phyloP scores from a whole-genome alignment of 2,329 filamentous ascomycete species.

The Nigrospora sphaerica region DNA sequence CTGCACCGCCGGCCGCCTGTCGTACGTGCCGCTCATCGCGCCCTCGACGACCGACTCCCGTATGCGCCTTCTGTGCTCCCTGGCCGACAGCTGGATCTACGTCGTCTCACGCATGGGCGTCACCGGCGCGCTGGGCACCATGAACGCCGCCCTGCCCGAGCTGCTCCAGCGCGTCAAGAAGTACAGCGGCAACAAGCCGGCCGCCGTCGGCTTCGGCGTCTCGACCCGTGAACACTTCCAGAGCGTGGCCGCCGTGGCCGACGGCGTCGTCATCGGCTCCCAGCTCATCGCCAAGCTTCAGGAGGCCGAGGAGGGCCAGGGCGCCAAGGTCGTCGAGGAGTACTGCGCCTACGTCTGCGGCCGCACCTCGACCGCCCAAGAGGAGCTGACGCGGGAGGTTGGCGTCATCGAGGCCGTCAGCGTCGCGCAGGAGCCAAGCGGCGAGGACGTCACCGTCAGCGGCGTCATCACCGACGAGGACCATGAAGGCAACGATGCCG shows the following conservation, averaged over 20 bases:
- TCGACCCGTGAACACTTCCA: slow-evolving; percentile 92
- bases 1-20: slow-evolving; percentile 74
- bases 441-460: slow-evolving; percentile 57
- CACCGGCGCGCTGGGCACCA: slow-evolving; percentile 77
- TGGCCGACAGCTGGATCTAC: slow-evolving; percentile 98
- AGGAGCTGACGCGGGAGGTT: slow-evolving; percentile 53
- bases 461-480: slow-evolving; percentile 51
- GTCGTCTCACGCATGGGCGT: slow-evolving; percentile 97
- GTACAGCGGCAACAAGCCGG: slow-evolving; percentile 84
- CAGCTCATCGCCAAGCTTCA: slow-evolving; percentile 83
- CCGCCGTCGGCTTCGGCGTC: slow-evolving; percentile 91
- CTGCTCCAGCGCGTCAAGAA: slow-evolving; percentile 81
- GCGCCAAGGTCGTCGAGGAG: slow-evolving; percentile 69
- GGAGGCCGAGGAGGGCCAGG: slow-evolving; percentile 58
- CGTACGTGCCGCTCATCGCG: slow-evolving; percentile 94
- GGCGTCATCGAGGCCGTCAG: slow-evolving; percentile 63
- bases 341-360: slow-evolving; percentile 70
- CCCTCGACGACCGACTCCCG: slow-evolving; percentile 86
- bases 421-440: slow-evolving; percentile 51
- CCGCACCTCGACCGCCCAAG: slow-evolving; percentile 26
- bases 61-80: slow-evolving; percentile 93
- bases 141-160: slow-evolving; percentile 76
- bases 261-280: slow-evolving; percentile 94
- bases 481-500: slow-evolving; percentile 30
- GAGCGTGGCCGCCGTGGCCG: slow-evolving; percentile 74